phyloP scores from a whole-genome alignment of 371 early-diverging fungal genomes.

The Rhizopus delemar region DNA sequence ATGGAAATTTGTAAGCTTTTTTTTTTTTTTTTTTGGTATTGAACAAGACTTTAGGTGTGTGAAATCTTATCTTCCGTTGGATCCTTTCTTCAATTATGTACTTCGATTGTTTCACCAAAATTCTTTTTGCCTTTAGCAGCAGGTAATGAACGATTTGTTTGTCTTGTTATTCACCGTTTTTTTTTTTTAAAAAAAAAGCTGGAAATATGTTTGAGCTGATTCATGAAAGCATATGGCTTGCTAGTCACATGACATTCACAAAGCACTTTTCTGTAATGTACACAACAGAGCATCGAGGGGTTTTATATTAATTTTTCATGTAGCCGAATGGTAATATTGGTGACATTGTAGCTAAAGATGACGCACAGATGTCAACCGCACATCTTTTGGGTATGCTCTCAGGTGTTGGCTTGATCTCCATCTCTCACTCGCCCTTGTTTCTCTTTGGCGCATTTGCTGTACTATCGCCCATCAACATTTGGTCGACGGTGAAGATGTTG shows the following conservation, averaged over 20 bases:
- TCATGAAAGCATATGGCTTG: constrained; percentile 69
- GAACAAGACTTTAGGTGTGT: constrained; percentile 34
- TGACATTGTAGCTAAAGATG: constrained; percentile 74
- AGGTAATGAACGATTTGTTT: constrained; percentile 16
- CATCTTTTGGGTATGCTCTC: constrained; percentile 67
- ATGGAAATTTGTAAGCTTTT: constrained; percentile 64
- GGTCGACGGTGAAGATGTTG: constrained; percentile 55
- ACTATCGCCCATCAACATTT: constrained; percentile 61
- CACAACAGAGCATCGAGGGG: too few species aligned
- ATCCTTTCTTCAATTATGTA: constrained; percentile 63
- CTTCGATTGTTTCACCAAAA: constrained; percentile 51
- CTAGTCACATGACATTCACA: constrained; percentile 76
- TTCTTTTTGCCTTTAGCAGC: constrained; percentile 65
- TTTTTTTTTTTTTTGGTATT: background rate
- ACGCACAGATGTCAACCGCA: constrained; percentile 72
- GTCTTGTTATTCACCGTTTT: too few species aligned
- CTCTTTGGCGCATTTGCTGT: constrained; percentile 59
- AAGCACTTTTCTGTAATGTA: constrained; percentile 62
- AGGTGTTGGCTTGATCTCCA: constrained; percentile 61
- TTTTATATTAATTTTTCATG: background rate
- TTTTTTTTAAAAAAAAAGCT: constrained; percentile 18
- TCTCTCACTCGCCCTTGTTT: constrained; percentile 61
- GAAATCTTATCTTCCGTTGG: constrained; percentile 56
- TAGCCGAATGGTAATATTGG: constrained; percentile 65
- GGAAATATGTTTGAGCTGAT: constrained; percentile 65